Evolutionary conservation across 2,329 filamentous ascomycete species (phyloP), one percentile per base, ranked within the genome.

Genomic region (Fusarium nygamai): DNA sequence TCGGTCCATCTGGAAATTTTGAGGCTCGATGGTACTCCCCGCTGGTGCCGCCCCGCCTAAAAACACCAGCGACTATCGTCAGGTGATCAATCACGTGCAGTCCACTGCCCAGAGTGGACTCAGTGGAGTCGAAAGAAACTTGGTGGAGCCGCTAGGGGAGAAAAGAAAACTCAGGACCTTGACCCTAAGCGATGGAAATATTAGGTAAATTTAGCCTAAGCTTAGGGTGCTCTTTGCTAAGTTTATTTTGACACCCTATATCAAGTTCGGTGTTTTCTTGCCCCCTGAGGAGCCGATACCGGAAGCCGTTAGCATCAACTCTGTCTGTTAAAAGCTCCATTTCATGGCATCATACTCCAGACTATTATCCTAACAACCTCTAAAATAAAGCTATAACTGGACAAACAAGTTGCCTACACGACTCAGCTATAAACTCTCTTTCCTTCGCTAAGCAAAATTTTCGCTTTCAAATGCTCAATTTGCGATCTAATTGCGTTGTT

Each of bases 221-320:
- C n/a, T n/a, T n/a, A n/a, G n/a, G n/a, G n/a, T n/a, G n/a, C 8
- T 31, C 29, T 31, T 31, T 31, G 9, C 29, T 31, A 31, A 31
- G 29, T 31, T 31, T 31, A 31, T 31, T 31, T 31, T n/a, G 31
- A 31, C 12, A 31, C 31, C 31, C 12, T 31, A 31, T 12, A 31
- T 17, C 33, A 17, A 36, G 16, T 36, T 8, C 8, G 1, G 16
- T 4, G 34, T 19, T 36, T 19, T 10, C 34, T 19, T 19, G 1
- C 34, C 34, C 34, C 17, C 34, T 3, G 4, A 17, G 17, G 48
- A 68, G 17, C 38, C 29, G 29, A 33, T 29, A 24, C 64, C 29
- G 34, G 29, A 68, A 43, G 58, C 31, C 57, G 66, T 69, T 69
- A 69, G 57, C 31, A 69, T 50, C 47, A 44, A 69, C 43, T 44